Evolutionary conservation across 129 eudicot species (phyloP).

Genomic region (Chrysanthemum makinoi): DNA sequence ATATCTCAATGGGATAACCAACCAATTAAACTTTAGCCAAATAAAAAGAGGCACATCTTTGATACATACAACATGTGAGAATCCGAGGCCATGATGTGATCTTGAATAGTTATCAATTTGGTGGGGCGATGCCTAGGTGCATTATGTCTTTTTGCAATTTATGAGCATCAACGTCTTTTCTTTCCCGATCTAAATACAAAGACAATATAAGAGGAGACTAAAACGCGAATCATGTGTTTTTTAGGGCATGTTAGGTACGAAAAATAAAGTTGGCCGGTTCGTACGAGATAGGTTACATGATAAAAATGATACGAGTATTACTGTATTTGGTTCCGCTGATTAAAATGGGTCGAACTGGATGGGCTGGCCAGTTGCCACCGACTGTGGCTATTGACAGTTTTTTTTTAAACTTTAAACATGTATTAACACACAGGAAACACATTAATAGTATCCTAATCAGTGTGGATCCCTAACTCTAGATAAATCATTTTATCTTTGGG

Average conservation of each 20-base stretch:
- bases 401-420: too few relatives aligned
- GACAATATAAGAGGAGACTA: constrained; percentile 6
- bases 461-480: too few relatives aligned
- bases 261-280: background rate
- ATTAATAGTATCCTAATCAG: too few relatives aligned
- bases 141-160: constrained; percentile 18
- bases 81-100: constrained; percentile 21
- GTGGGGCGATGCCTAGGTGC: constrained; percentile 16
- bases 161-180: constrained; percentile 6
- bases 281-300: background rate
- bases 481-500: too few relatives aligned
- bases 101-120: constrained; percentile 13
- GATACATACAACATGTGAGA: constrained; percentile 23
- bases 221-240: background rate
- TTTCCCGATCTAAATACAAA: background rate
- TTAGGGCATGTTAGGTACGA: background rate
- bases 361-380: too few relatives aligned
- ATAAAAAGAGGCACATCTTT: constrained; percentile 28
- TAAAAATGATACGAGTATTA: background rate
- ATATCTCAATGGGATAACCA: constrained; percentile 22
- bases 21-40: constrained; percentile 19
- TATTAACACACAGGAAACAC: too few relatives aligned
- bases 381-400: too few relatives aligned
- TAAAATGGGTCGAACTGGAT: too few relatives aligned
- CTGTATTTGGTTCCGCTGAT: background rate